Base-by-base conservation (phyloP, 2,329 filamentous ascomycete genomes). In the Pseudocercospora cruenta region DNA sequence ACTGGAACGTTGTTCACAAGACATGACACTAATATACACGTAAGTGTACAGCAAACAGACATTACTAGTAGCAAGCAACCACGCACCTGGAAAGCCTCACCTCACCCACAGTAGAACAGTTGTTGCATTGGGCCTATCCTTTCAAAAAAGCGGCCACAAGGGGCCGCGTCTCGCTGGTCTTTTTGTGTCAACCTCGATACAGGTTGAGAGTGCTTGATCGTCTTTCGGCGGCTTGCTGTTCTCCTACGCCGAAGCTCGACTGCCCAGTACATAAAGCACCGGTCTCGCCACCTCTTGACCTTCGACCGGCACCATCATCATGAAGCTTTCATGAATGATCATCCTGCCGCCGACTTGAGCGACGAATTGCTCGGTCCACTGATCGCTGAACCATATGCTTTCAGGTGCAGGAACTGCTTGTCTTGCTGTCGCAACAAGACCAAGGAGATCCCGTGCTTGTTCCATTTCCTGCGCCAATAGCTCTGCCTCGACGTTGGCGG, bases 311-410 rank as follows among this genome's bases (percentile, higher is more conserved):
- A 78, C 67, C 70, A 76, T 74, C 74, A 78, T 77, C 62, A 69
- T 67, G 39, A 77, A 74, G 58, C 76, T 74, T 57, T 77, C 74
- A 36, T 69, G 70, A 19, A 72, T 70, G 10, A 74, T 60, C 36
- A 76, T 73, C 33, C 72, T 67, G 14, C 73, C 70, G 12, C 76
- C 76, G 62, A 75, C 72, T 22, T 70, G 67, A 21, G 73, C 70
- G 31, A 78, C 72, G 59, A 77, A 69, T 22, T 66, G 65, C 16
- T 60, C 67, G 36, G 60, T 72, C 76, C 76, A 78, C 10, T 71
- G 62, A 8, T 33, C 19, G 36, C 71, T 71, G 14, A 49, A 49
- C 76, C 76, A 78, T 9, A 73, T 22, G 19, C 63, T 70, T 2
- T 64, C 61, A 10, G 69, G 63, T n/a, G 62, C 66, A 1, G 64